A percentile compares a stretch with the other conserved stretches of the same genome.
These are phyloP conservation scores for Lasiosphaeriaceae sp. DNA, from an alignment of 495 filamentous ascomycete species.

Conservation along the genomic window DNA sequence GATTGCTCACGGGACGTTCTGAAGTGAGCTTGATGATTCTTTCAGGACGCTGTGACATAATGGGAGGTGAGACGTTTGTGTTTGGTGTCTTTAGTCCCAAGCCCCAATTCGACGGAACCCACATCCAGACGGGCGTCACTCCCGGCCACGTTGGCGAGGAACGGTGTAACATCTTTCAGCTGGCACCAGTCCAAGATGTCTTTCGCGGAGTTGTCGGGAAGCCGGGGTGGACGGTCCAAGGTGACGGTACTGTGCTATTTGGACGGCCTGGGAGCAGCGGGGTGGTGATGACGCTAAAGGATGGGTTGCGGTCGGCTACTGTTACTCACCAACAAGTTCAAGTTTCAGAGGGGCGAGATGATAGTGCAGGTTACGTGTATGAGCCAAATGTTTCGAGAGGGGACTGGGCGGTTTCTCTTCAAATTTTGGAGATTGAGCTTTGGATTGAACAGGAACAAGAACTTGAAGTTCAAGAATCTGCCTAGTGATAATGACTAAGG, in stretches of 20 bases:
- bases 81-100: constrained; percentile 23
- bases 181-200: constrained; percentile 22
- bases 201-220: constrained; percentile 19
- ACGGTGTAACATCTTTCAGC: constrained; percentile 23
- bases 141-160: constrained; percentile 7
- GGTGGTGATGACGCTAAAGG: constrained; percentile 5
- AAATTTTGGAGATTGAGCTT: constrained; percentile 19
- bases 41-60: not conserved
- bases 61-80: not conserved
- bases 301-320: not conserved
- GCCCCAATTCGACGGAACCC: constrained; percentile 8
- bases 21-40: not conserved
- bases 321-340: constrained; percentile 3
- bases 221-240: constrained; percentile 16
- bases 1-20: too few relatives aligned
- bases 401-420: constrained; percentile 15
- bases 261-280: constrained; percentile 9
- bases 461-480: too few relatives aligned
- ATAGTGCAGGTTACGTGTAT: constrained; percentile 11
- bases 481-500: too few relatives aligned
- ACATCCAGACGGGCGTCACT: constrained; percentile 8
- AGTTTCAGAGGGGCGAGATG: not conserved
- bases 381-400: constrained; percentile 15
- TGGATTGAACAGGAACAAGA: constrained; percentile 15
- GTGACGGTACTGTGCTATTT: constrained; percentile 8